A percentile compares a stretch with the other conserved stretches of the same genome.
phyloP scores from a whole-genome alignment of 805 yeast genomes.

The Candida insectalens region DNA sequence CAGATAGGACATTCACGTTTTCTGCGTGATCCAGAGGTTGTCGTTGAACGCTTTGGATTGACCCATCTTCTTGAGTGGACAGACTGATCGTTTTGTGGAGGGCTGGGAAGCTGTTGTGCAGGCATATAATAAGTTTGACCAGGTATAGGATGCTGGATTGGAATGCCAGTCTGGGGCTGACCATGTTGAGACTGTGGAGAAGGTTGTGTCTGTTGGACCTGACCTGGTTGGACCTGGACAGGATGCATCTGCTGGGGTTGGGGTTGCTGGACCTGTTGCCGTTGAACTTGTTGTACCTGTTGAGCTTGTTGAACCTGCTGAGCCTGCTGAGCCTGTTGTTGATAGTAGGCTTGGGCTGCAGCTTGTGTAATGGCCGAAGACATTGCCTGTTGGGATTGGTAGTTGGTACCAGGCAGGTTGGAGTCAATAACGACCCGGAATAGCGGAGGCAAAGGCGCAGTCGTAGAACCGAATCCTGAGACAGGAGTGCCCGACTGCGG shows the following conservation, averaged over 20 bases:
- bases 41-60: not conserved
- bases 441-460: conserved; percentile 14
- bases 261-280: conserved; percentile 4
- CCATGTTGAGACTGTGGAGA: conserved; percentile 4
- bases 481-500: too few species aligned
- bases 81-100: too few species aligned
- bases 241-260: conserved; percentile 1
- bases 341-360: too few species aligned
- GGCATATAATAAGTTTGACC: not conserved
- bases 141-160: not conserved
- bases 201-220: too few species aligned
- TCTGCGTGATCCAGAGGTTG: conserved; percentile 16
- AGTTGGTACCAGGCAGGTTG: conserved; percentile 13
- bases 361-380: too few species aligned
- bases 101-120: conserved; percentile 1
- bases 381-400: conserved; percentile 5
- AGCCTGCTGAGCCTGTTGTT: too few species aligned
- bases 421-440: conserved; percentile 19
- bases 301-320: too few species aligned
- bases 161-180: conserved; percentile 4
- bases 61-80: too few species aligned
- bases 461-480: conserved; percentile 1
- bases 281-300: not conserved
- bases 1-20: conserved; percentile 29
- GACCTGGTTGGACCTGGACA: too few species aligned